phyloP scores from a whole-genome alignment of 768 basidiomycete species.

The Auricularia heimuer region DNA sequence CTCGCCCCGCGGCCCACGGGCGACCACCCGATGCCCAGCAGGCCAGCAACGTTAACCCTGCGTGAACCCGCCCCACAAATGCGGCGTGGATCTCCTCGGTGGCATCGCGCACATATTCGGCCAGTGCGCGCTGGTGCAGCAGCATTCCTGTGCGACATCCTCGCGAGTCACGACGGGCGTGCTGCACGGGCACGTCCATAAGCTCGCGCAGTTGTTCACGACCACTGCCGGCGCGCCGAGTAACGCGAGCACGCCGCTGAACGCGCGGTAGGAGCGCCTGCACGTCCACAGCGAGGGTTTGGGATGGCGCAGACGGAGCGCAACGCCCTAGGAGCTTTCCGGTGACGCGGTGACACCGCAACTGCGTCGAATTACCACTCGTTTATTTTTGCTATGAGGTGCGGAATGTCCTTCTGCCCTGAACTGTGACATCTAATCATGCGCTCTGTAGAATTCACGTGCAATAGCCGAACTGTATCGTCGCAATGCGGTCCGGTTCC shows the following conservation, averaged over 20 bases:
- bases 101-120: constrained; percentile 8
- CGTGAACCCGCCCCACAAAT: constrained; percentile 1
- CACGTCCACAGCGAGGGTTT: not conserved
- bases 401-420: not conserved
- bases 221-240: constrained; percentile 6
- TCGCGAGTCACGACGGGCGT: constrained; percentile 9
- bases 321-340: not conserved
- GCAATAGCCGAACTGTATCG: constrained; percentile 7
- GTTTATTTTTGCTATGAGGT: constrained; percentile 18
- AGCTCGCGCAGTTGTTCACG: constrained; percentile 10
- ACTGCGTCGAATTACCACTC: constrained; percentile 11
- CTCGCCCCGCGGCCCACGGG: constrained; percentile 4
- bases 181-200: constrained; percentile 9
- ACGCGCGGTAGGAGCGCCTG: no score
- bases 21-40: not conserved
- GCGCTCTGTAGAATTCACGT: constrained; percentile 13
- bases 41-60: no score
- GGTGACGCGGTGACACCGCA: not conserved
- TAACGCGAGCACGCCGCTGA: not conserved
- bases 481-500: not conserved
- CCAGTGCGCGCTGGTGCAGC: constrained; percentile 13
- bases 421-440: constrained; percentile 1
- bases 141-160: constrained; percentile 13
- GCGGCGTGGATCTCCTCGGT: not conserved
- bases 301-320: constrained; percentile 5